A percentile compares a stretch with the other conserved stretches of the same genome.
Conservation (phyloP, 345 rosid genomes). For the Theobroma cacao region DNA sequence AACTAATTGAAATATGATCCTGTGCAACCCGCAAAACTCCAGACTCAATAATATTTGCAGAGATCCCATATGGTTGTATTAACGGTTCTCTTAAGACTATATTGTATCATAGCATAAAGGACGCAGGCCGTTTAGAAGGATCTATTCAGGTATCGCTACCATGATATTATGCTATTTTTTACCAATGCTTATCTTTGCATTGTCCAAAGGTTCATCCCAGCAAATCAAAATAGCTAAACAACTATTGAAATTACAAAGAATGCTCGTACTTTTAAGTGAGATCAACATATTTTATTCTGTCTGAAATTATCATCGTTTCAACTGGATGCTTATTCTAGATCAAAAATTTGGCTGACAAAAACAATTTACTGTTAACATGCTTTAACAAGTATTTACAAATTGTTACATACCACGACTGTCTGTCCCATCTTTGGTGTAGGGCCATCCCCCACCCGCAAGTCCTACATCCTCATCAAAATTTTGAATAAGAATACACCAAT, state of each 20-base stretch:
- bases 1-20: neutral
- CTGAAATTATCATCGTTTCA: neutral
- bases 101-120: neutral
- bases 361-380: neutral
- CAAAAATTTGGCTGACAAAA: neutral
- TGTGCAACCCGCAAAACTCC: neutral
- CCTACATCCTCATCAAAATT: constrained; percentile 45
- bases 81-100: neutral
- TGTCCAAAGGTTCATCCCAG: neutral
- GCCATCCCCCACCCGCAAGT: constrained; percentile 78
- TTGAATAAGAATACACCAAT: neutral
- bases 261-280: neutral
- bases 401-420: constrained; percentile 68
- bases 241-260: neutral
- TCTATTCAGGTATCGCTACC: neutral
- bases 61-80: neutral
- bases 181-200: neutral
- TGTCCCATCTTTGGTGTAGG: constrained; percentile 77
- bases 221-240: neutral
- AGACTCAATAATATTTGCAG: neutral
- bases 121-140: neutral
- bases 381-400: neutral
- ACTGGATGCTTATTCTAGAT: neutral
- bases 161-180: neutral
- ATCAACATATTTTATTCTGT: neutral